Base-by-base conservation (phyloP, 1,284 basidiomycete genomes). In the Xerocomus minutiporus region DNA sequence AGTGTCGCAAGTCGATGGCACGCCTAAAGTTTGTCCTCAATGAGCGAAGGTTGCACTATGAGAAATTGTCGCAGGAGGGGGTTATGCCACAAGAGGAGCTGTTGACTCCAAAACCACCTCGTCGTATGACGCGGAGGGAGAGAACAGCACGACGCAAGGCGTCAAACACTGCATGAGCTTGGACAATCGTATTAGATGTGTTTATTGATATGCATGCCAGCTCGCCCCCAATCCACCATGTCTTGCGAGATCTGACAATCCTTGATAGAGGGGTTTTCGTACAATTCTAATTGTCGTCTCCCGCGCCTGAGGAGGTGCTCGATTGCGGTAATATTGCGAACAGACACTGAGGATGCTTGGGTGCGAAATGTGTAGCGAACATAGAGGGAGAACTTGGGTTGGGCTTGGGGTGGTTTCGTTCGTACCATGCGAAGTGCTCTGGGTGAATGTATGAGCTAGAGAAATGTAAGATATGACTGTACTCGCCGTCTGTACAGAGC, bases 1-100 rank as follows among this genome's bases (percentile, higher is more conserved):
- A 97, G 95, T 88, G 87, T 68, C 88, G 90, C 46, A 97, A 95
- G 74, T 88, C 91, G n/a, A 97, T 97, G 93, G 93, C 93, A 20
- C 84, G 93, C 41, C 94, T 98, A 72, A 99, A 99, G 71, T 86
- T 84, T 59, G 86, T 98, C 13, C 75, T 98, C 51, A 94, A 94
- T 66, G 96, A 99, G 69, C 86, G 96, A 42, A 82, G 93, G 40
- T 71, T 93, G 13, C 93, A 91, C 7, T 88, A 94, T 74, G 72
- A 90, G 73, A 78, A 83, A 59, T 79, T 85, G 5, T 57, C 80
- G 31, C 65, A 75, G 57, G 73, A 84, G 23, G 66, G 64, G 0
- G 50, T 45, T 13, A 52, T 60, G 54, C 38, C 61, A 8, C 54
- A 43, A 45, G 61, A 59, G 45, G 65, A 60, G n/a, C 7, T 58